Evolutionary conservation across 148 eudicot species (phyloP).

Genomic region (Rhododendron vialii): DNA sequence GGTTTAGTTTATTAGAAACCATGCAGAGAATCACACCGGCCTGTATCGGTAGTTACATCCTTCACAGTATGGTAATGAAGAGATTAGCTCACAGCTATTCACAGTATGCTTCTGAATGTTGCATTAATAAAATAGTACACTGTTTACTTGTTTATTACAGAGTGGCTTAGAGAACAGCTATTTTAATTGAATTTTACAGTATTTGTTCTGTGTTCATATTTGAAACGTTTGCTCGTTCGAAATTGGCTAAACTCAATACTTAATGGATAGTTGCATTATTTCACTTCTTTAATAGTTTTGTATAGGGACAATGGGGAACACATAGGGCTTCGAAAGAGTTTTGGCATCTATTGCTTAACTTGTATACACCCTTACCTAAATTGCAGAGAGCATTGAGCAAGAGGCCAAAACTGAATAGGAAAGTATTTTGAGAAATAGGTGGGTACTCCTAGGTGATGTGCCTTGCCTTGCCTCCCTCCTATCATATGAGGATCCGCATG

Average conservation of each 20-base stretch:
- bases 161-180: background rate
- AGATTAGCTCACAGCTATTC: background rate
- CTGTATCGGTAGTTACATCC: background rate
- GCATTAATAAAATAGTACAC: background rate
- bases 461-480: background rate
- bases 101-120: background rate
- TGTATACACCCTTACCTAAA: background rate
- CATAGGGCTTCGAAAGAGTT: background rate
- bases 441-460: background rate
- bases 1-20: background rate
- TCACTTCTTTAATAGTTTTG: background rate
- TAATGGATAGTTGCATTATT: too few relatives aligned
- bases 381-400: background rate
- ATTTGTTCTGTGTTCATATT: too few relatives aligned
- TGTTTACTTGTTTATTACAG: background rate
- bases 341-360: too few relatives aligned
- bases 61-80: background rate
- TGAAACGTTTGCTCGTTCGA: background rate
- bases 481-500: too few relatives aligned
- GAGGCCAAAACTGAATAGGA: background rate
- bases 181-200: background rate
- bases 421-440: background rate
- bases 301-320: background rate
- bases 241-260: background rate
- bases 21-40: background rate